Base-by-base conservation (phyloP, 2,329 filamentous ascomycete genomes). In the Cladorrhinum sp. region DNA sequence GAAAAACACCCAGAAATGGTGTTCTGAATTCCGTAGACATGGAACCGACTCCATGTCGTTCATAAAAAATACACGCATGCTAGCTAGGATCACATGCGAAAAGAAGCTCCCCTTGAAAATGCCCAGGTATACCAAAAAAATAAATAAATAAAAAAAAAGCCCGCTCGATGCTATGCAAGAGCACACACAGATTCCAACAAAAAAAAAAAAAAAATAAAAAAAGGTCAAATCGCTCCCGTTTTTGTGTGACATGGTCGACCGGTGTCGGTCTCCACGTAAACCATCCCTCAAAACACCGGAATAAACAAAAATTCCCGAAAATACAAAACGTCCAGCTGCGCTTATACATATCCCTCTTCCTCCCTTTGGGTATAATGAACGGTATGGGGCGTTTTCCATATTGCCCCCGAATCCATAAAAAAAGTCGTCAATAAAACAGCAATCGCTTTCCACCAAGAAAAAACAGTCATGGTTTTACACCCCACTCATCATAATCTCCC, bases 401-500 rank as follows among this genome's bases (percentile, higher is more conserved):
- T 18, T 16, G 8, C 18, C 18, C 42, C 2, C 42, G 4, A 20
- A 46, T 18, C 16, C 12, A 42, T 3, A 42, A 42, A 46, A 46
- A 46, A 46, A 46, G 18, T 46, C n/a, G n/a, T 21, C 16, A 46
- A 46, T 14, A 18, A 46, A 46, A 18, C n/a, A 46, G 42, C 10
- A 21, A 18, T 20, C 18, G 42, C 42, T 18, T 36, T 46, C 42
- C 16, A 46, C 42, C 42, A 33, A 23, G 36, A n/a, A 46, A 8
- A 46, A 18, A 12, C 12, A 46, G 42, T 46, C 42, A 46, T 46
- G 16, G n/a, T 63, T 28, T 66, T 59, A 68, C 18, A 62, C 46
- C 6, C 65, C 69, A 8, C 57, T 62, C 70, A 76, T 74, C 2
- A 72, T 68, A 23, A 52, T 23, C 9, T 74, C 72, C 61, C 79